Evolutionary conservation across 306 rosid species (phyloP).

Genomic region (Quercus agrifolia): DNA sequence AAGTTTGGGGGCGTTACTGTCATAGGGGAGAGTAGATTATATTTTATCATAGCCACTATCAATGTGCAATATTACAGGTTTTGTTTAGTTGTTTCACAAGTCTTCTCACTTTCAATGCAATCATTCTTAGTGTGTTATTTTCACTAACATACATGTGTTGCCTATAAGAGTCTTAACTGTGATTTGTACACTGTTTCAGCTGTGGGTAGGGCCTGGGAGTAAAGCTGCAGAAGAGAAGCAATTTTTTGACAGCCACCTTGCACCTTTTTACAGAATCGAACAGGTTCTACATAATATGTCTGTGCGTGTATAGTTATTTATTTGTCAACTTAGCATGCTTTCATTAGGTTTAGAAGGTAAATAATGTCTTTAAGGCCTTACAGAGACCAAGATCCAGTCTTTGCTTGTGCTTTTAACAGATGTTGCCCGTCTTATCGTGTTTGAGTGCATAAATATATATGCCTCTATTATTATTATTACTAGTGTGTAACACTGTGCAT

Average conservation of each 20-base stretch:
- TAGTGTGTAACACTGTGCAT: too few species aligned
- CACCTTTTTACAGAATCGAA: conserved; percentile 98
- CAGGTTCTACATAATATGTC: conserved; percentile 51
- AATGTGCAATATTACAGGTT: conserved; percentile 13
- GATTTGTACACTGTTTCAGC: conserved; percentile 53
- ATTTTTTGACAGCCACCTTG: conserved; percentile 85
- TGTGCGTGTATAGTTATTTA: not conserved
- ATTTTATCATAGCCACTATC: not conserved
- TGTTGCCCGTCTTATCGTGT: not conserved
- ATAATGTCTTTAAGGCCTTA: not conserved
- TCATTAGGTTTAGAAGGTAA: not conserved
- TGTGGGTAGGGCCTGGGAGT: conserved; percentile 99
- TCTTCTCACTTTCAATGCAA: conserved; percentile 7
- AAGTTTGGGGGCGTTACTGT: not conserved
- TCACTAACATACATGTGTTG: conserved; percentile 1
- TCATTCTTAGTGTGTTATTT: conserved; percentile 1
- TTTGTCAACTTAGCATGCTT: not conserved
- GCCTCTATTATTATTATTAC: too few species aligned
- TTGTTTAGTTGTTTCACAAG: conserved; percentile 2
- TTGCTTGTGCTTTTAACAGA: not conserved
- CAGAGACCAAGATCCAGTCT: not conserved
- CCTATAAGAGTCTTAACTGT: conserved; percentile 11
- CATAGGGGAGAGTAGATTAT: not conserved
- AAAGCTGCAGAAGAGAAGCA: conserved; percentile 88
- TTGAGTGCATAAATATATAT: not conserved